Percentiles rank a stretch among this genome's conserved stretches.
Conservation (phyloP, 139 green algal species). For the Picochlorum sp. region DNA sequence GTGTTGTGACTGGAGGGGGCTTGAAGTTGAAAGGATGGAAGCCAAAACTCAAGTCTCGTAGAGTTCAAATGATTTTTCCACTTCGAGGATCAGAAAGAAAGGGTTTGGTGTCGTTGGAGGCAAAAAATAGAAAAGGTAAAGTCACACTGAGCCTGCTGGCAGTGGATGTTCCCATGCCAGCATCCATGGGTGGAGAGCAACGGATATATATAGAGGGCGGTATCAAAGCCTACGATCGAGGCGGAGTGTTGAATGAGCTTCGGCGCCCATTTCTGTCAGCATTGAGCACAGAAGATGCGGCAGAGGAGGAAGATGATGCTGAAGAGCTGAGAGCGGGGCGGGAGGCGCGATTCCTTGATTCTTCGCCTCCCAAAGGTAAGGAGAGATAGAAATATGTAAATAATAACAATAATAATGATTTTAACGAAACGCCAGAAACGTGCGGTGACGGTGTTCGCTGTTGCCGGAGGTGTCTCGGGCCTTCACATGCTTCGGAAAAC, state of each 20-base stretch:
- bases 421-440: not conserved
- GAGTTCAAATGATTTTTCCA: slow-evolving; percentile 74
- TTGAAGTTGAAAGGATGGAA: slow-evolving; percentile 39
- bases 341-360: not conserved
- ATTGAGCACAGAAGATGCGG: slow-evolving; percentile 1
- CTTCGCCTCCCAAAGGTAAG: not conserved
- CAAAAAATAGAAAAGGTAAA: slow-evolving; percentile 59
- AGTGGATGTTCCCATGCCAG: slow-evolving; percentile 48
- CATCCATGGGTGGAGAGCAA: slow-evolving; percentile 25
- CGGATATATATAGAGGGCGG: slow-evolving; percentile 56
- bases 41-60: slow-evolving; percentile 31
- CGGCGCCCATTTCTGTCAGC: slow-evolving; percentile 44
- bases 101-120: slow-evolving; percentile 69
- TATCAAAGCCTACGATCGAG: slow-evolving; percentile 38
- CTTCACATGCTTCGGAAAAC: slow-evolving; percentile 2
- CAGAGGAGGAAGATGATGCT: slow-evolving; percentile 11
- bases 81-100: slow-evolving; percentile 51
- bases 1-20: slow-evolving; percentile 53
- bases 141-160: slow-evolving; percentile 69
- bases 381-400: not conserved
- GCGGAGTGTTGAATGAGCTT: slow-evolving; percentile 52
- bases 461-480: slow-evolving; percentile 1
- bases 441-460: not conserved
- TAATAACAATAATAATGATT: too few relatives aligned
- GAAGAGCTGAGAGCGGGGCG: not conserved